Conservation (phyloP, 148 eudicot species). For the Nepenthes gracilis region DNA sequence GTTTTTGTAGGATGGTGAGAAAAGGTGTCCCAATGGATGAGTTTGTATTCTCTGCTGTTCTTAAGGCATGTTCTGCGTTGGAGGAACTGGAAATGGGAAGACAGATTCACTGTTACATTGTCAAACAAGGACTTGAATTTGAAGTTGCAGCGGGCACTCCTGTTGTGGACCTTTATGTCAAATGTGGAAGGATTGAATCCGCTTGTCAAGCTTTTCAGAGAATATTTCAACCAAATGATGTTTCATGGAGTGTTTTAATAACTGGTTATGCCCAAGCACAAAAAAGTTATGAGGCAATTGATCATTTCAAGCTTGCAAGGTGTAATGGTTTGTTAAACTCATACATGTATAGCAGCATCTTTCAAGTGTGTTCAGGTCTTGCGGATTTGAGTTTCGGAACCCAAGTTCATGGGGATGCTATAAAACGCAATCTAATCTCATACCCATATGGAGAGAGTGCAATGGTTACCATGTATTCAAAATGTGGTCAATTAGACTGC, state of each 20-base stretch:
- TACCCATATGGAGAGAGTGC: conserved; percentile 21
- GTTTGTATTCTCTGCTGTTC: conserved; percentile 21
- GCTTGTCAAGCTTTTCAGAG: conserved; percentile 12
- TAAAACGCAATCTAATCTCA: conserved; percentile 21
- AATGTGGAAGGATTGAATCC: conserved; percentile 16
- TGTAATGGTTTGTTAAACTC: conserved; percentile 13
- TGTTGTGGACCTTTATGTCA: conserved; percentile 22
- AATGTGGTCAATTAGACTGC: conserved; percentile 21
- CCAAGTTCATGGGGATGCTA: conserved; percentile 26
- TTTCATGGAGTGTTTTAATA: conserved; percentile 27
- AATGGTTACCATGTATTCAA: conserved; percentile 23
- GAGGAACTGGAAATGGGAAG: conserved; percentile 11
- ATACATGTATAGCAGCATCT: conserved; percentile 22
- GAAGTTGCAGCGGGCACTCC: conserved; percentile 25
- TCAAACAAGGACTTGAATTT: conserved; percentile 14
- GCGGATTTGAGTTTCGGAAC: conserved; percentile 18
- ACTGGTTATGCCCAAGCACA: conserved; percentile 18
- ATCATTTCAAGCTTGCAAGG: conserved; percentile 13
- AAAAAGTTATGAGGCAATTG: conserved; percentile 8
- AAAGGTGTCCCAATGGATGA: conserved; percentile 21
- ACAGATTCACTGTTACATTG: conserved; percentile 14
- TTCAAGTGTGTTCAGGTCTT: conserved; percentile 22
- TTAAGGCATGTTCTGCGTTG: conserved; percentile 19
- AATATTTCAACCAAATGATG: conserved; percentile 21
- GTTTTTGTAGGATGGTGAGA: conserved; percentile 12